Conservation (phyloP, 2,329 filamentous ascomycete genomes). For the Amauroascus verrucosus region DNA sequence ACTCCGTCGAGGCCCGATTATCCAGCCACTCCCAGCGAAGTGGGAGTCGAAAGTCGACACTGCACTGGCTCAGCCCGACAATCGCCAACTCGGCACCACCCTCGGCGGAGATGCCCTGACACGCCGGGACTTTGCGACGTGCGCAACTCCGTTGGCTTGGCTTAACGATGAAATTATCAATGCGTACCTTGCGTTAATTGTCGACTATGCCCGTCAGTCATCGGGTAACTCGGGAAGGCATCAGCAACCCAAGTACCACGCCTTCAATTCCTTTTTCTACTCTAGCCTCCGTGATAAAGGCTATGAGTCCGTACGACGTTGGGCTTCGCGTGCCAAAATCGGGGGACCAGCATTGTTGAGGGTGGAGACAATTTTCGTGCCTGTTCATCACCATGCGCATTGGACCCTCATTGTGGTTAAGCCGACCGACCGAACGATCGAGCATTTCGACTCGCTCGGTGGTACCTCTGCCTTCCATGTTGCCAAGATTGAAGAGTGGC, state of each 20-base stretch:
- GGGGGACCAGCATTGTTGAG: conserved; percentile 35
- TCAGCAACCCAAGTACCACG: conserved; percentile 31
- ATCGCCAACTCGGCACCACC: conserved; percentile 25
- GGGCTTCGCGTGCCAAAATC: conserved; percentile 40
- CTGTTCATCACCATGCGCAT: conserved; percentile 38
- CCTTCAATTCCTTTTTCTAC: conserved; percentile 39
- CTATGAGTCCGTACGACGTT: conserved; percentile 32
- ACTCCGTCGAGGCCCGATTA: conserved; percentile 23
- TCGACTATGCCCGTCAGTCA: conserved; percentile 29
- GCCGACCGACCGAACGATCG: conserved; percentile 35
- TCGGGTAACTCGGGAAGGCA: conserved; percentile 27
- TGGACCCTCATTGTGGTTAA: conserved; percentile 41
- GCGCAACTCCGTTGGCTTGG: conserved; percentile 30
- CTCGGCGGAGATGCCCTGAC: conserved; percentile 30
- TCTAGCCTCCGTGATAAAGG: conserved; percentile 34
- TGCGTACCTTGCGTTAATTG: conserved; percentile 34
- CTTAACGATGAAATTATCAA: conserved; percentile 41
- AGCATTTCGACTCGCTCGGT: conserved; percentile 41
- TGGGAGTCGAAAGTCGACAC: conserved; percentile 29
- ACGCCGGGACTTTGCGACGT: conserved; percentile 29
- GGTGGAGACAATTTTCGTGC: conserved; percentile 40
- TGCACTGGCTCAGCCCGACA: conserved; percentile 23
- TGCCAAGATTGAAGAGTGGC: conserved; percentile 32
- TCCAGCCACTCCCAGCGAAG: conserved; percentile 27
- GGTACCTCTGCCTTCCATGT: conserved; percentile 27